Evolutionary conservation across 225 moss, liverwort and hornwort species (phyloP).

Genomic region (Sphagnum tenellum): DNA sequence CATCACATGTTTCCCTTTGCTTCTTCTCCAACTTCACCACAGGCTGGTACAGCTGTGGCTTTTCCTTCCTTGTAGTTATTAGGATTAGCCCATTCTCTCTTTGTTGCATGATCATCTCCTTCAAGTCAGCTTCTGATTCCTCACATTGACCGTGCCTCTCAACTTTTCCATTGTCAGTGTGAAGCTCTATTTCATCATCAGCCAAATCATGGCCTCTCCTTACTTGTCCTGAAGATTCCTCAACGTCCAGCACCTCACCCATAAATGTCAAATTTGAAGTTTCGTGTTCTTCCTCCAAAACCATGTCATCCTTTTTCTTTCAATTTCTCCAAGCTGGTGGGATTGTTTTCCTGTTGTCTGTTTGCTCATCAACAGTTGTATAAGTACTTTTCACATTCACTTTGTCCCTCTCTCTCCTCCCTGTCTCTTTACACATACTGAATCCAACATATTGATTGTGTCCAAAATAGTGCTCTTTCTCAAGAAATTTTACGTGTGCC

Average conservation of each 20-base stretch:
- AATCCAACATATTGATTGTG: too few species aligned
- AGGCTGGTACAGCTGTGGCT: not conserved
- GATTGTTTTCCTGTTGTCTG: too few species aligned
- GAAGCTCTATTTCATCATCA: not conserved
- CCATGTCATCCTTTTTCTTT: too few species aligned
- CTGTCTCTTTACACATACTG: too few species aligned
- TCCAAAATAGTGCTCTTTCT: too few species aligned
- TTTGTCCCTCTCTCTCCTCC: too few species aligned
- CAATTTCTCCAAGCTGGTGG: too few species aligned
- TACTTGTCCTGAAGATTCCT: not conserved
- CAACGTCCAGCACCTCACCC: not conserved
- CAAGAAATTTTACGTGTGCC: too few species aligned
- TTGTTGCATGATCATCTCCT: constrained; percentile 16
- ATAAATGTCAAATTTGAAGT: not conserved
- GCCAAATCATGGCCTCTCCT: not conserved
- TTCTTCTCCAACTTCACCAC: constrained; percentile 8
- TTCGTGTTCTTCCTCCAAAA: not conserved
- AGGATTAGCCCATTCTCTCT: constrained; percentile 5
- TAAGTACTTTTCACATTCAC: too few species aligned
- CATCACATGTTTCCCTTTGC: not conserved
- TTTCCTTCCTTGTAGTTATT: constrained; percentile 7
- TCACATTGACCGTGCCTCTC: not conserved
- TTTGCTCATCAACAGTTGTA: too few species aligned
- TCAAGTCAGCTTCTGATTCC: constrained; percentile 4
- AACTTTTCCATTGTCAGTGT: not conserved